Evolutionary conservation across 148 eudicot species (phyloP).

Genomic region (Vaccinium darrowii): DNA sequence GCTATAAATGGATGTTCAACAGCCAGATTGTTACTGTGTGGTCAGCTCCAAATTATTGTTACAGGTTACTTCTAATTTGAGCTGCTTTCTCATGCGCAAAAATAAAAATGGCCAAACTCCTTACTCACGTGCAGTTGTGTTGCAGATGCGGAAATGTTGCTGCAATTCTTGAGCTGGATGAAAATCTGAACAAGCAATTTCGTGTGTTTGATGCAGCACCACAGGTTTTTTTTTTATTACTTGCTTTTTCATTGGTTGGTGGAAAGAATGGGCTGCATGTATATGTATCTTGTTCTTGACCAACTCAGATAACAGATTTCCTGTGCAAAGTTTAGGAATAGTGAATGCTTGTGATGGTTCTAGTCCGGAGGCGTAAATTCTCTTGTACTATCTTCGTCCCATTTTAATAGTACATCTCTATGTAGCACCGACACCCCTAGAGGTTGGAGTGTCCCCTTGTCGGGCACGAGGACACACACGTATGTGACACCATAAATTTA

Average conservation of each 20-base stretch:
- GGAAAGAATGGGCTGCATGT: not conserved
- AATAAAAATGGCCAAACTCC: not conserved
- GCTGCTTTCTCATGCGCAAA: not conserved
- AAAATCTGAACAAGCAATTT: constrained; percentile 70
- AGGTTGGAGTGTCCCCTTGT: too few species aligned
- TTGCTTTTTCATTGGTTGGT: constrained; percentile 11
- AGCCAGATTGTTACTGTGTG: constrained; percentile 92
- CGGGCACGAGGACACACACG: too few species aligned
- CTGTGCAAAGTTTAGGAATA: not conserved
- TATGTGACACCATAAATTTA: too few species aligned
- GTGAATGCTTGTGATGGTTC: not conserved
- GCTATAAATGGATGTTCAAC: constrained; percentile 92
- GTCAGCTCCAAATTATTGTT: constrained; percentile 98
- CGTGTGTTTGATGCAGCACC: constrained; percentile 97
- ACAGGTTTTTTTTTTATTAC: constrained; percentile 58
- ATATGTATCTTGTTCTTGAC: not conserved
- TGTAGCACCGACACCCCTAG: too few species aligned
- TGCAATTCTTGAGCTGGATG: constrained; percentile 94
- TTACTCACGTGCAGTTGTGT: constrained; percentile 7
- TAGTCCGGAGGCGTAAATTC: not conserved
- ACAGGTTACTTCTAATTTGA: constrained; percentile 46
- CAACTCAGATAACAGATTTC: not conserved
- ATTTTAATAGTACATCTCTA: not conserved
- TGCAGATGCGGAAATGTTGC: constrained; percentile 96
- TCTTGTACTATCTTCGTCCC: not conserved